A percentile compares a stretch with the other conserved stretches of the same genome.
Evolutionary conservation across 2,329 filamentous ascomycete species (phyloP).

Genomic region (Pseudogymnoascus sp.): DNA sequence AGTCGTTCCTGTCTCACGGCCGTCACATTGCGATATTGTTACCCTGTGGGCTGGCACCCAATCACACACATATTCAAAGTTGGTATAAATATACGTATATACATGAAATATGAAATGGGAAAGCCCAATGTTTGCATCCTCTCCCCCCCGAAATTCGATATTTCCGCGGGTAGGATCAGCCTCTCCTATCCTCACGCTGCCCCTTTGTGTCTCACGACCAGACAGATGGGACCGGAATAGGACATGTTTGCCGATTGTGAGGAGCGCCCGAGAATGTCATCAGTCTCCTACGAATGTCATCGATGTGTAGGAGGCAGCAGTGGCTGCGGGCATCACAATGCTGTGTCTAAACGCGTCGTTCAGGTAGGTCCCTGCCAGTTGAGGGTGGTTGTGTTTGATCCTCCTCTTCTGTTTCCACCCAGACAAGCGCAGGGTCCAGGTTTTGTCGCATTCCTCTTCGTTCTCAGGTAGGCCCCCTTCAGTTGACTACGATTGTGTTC

Average conservation of each 20-base stretch:
- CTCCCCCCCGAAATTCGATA: neutral
- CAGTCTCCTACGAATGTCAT: neutral
- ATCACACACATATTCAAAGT: neutral
- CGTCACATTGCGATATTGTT: neutral
- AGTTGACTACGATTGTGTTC: neutral
- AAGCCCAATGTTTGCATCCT: neutral
- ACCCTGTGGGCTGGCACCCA: constrained; percentile 1
- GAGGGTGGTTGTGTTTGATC: neutral
- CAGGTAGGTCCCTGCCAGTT: neutral
- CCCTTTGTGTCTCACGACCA: neutral
- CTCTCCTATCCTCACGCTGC: neutral
- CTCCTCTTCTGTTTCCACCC: neutral
- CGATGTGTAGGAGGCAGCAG: neutral
- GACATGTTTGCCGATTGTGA: neutral
- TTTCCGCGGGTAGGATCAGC: neutral
- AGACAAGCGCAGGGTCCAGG: neutral
- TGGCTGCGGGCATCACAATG: neutral
- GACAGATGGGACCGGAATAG: neutral
- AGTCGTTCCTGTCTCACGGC: neutral
- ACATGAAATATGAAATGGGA: neutral
- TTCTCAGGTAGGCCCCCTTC: neutral
- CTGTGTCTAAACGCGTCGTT: neutral
- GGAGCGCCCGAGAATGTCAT: neutral
- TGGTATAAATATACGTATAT: constrained; percentile 1
- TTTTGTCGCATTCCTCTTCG: neutral